Evolutionary conservation across 331 rosid species (phyloP).

Genomic region (Acacia pycnantha): DNA sequence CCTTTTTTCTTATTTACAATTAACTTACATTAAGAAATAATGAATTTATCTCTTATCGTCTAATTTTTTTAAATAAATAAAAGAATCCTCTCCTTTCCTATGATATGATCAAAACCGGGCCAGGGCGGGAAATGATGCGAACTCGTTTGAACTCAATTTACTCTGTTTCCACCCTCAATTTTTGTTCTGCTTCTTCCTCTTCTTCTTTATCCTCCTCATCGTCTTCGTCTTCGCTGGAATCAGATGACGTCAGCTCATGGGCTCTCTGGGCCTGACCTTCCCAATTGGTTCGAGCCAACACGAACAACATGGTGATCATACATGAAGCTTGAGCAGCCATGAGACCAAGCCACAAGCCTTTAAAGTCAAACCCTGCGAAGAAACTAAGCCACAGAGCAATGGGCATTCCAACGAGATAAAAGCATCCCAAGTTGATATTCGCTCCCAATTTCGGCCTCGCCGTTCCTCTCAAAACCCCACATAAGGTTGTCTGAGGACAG

Average conservation of each 20-base stretch:
- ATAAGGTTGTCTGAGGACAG: constrained; percentile 76
- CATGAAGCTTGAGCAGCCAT: constrained; percentile 75
- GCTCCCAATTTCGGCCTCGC: constrained; percentile 83
- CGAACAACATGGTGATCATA: constrained; percentile 59
- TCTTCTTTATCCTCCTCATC: background rate
- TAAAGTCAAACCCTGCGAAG: constrained; percentile 60
- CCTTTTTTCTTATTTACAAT: constrained; percentile 5
- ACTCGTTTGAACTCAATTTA: constrained; percentile 8
- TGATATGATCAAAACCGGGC: background rate
- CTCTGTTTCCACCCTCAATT: background rate
- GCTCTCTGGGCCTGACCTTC: constrained; percentile 58
- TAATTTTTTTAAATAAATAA: background rate
- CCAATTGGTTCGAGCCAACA: constrained; percentile 70
- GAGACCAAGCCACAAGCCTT: constrained; percentile 76
- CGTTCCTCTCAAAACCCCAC: constrained; percentile 76
- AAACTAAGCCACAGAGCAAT: constrained; percentile 65
- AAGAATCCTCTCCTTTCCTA: background rate
- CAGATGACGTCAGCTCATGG: constrained; percentile 48
- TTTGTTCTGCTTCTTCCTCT: background rate
- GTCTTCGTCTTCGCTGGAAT: constrained; percentile 22
- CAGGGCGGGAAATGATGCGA: background rate
- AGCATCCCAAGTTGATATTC: constrained; percentile 66
- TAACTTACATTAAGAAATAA: constrained; percentile 20
- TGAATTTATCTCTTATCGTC: background rate
- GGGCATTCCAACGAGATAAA: constrained; percentile 83